phyloP scores from a whole-genome alignment of 2,329 filamentous ascomycete species.

The Venturiaceae sp. region DNA sequence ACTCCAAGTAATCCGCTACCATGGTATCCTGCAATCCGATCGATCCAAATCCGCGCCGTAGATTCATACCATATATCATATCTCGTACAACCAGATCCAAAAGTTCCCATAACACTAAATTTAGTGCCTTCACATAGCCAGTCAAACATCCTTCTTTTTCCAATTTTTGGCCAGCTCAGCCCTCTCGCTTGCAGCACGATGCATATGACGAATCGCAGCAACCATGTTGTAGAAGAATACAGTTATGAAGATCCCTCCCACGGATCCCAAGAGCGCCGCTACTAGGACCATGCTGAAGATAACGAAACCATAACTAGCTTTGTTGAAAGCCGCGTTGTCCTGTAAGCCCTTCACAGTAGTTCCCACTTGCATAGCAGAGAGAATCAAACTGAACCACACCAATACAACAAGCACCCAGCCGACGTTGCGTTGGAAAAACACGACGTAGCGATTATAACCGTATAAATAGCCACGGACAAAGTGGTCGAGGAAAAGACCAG shows the following conservation, averaged over 20 bases:
- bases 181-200: neutral
- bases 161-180: neutral
- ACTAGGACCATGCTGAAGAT: conserved; percentile 25
- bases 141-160: neutral
- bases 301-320: conserved; percentile 22
- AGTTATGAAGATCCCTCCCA: conserved; percentile 18
- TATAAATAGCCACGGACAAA: conserved; percentile 29
- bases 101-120: neutral
- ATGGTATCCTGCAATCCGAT: neutral
- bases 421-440: conserved; percentile 26
- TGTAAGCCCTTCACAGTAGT: conserved; percentile 17
- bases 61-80: neutral
- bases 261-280: conserved; percentile 17
- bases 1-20: too few relatives aligned
- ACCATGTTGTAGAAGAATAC: conserved; percentile 27
- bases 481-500: conserved; percentile 19
- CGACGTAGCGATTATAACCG: conserved; percentile 27
- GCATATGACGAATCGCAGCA: conserved; percentile 19
- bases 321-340: conserved; percentile 16
- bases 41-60: neutral
- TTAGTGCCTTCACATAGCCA: neutral
- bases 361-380: conserved; percentile 29
- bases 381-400: conserved; percentile 25
- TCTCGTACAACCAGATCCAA: neutral
- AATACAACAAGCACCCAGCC: conserved; percentile 26